A percentile compares a stretch with the other conserved stretches of the same genome.
Evolutionary conservation across 1,284 basidiomycete species (phyloP).

Genomic region (Ceratobasidium sp.): DNA sequence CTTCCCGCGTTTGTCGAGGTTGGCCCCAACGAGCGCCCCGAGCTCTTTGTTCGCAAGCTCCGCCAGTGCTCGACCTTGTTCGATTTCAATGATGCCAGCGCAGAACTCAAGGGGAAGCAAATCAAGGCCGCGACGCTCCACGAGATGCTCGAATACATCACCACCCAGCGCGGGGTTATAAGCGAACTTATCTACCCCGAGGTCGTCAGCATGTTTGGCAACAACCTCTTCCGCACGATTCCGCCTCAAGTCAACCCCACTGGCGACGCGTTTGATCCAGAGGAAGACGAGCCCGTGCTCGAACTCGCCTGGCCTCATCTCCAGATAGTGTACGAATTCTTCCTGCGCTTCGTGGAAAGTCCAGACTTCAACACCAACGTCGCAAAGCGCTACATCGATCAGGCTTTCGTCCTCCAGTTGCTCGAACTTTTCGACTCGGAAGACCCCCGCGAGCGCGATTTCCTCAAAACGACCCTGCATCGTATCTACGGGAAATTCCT

Average conservation of each 20-base stretch:
- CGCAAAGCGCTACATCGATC: constrained; percentile 98
- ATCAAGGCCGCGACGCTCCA: constrained; percentile 98
- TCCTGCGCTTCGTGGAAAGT: constrained; percentile 98
- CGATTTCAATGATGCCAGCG: constrained; percentile 98
- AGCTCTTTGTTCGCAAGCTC: constrained; percentile 94
- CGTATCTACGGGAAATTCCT: constrained; percentile 99
- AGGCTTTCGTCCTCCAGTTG: constrained; percentile 93
- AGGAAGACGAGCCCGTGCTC: constrained; percentile 98
- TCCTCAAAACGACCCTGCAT: constrained; percentile 98
- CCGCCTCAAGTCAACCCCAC: constrained; percentile 98
- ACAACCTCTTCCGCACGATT: constrained; percentile 99
- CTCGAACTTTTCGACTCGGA: constrained; percentile 99
- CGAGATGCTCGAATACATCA: constrained; percentile 99
- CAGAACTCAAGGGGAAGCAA: constrained; percentile 96
- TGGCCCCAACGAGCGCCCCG: constrained; percentile 84
- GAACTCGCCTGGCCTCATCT: constrained; percentile 99
- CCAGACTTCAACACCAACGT: constrained; percentile 98
- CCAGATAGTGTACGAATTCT: constrained; percentile 99
- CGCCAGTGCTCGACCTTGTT: constrained; percentile 97
- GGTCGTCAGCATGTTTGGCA: constrained; percentile 97
- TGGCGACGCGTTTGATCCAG: constrained; percentile 98
- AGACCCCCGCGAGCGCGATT: constrained; percentile 98
- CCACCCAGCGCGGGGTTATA: constrained; percentile 94
- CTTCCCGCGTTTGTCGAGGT: constrained; percentile 96
- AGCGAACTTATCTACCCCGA: constrained; percentile 99